Evolutionary conservation across 768 basidiomycete genomes (phyloP).

Genomic region (Sutorius australiensis): DNA sequence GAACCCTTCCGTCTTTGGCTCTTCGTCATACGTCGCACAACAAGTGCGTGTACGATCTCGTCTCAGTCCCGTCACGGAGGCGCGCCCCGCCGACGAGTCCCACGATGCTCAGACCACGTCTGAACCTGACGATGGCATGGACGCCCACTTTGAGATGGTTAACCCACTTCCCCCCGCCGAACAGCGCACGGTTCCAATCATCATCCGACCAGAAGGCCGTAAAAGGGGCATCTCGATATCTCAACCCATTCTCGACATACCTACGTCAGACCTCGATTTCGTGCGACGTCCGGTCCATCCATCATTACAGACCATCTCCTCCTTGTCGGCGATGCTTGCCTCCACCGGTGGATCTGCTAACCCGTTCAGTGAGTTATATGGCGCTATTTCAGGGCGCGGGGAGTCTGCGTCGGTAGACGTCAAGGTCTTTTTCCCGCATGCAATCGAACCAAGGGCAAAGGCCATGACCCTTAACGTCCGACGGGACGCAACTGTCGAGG

Average conservation of each 20-base stretch:
- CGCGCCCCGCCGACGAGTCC: constrained; percentile 32
- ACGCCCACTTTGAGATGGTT: constrained; percentile 54
- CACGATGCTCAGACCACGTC: constrained; percentile 21
- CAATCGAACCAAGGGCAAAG: constrained; percentile 54
- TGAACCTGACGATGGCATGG: constrained; percentile 30
- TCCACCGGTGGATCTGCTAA: constrained; percentile 62
- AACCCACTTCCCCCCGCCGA: constrained; percentile 36
- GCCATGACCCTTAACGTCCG: constrained; percentile 73
- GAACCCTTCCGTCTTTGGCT: constrained; percentile 50
- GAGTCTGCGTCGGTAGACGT: constrained; percentile 61
- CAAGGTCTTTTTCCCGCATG: constrained; percentile 83
- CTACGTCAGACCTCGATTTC: constrained; percentile 40
- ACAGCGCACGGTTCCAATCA: constrained; percentile 14
- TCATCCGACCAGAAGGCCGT: constrained; percentile 26
- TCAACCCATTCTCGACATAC: constrained; percentile 14
- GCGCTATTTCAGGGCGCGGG: constrained; percentile 75
- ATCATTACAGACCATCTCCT: constrained; percentile 48
- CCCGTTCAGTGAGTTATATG: constrained; percentile 86
- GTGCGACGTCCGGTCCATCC: constrained; percentile 48
- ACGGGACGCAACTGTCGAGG: constrained; percentile 89
- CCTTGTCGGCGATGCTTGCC: constrained; percentile 72
- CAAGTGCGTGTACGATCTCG: constrained; percentile 40
- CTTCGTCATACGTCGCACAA: constrained; percentile 42
- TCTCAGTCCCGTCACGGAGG: constrained; percentile 64
- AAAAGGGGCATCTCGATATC: constrained; percentile 30